Percentiles rank a stretch among this genome's conserved stretches.
Evolutionary conservation across 1,284 basidiomycete genomes (phyloP).

Genomic region (Apiotrichum gamsii): DNA sequence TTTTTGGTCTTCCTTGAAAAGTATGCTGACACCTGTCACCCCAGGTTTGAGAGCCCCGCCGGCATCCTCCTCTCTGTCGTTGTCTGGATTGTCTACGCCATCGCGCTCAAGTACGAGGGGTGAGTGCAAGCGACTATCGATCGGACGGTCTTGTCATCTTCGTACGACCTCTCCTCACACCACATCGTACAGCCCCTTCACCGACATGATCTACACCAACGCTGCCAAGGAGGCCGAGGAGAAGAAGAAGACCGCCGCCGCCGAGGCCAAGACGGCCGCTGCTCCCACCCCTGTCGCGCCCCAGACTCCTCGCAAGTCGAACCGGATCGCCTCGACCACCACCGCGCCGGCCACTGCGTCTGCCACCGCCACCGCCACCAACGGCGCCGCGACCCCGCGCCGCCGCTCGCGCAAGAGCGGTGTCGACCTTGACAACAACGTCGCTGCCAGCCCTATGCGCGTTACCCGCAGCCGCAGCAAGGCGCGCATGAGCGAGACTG

Average conservation of each 20-base stretch:
- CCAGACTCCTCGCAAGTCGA: conserved; percentile 13
- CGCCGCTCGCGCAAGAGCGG: conserved; percentile 10
- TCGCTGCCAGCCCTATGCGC: conserved; percentile 26
- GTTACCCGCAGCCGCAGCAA: conserved; percentile 43
- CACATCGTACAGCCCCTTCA: conserved; percentile 45
- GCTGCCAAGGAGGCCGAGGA: conserved; percentile 10
- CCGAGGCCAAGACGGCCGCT: conserved; percentile 2
- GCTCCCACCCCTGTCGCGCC: conserved; percentile 11
- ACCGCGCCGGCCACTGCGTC: conserved; percentile 9
- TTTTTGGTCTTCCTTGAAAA: conserved; percentile 3
- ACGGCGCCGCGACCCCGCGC: conserved; percentile 11
- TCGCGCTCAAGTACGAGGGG: conserved; percentile 84
- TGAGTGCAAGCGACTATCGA: conserved; percentile 43
- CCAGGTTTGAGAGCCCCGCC: conserved; percentile 72
- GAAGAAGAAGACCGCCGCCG: neutral
- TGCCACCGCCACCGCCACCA: conserved; percentile 7
- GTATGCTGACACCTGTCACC: neutral
- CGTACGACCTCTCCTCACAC: no score
- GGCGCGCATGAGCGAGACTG: conserved; percentile 32
- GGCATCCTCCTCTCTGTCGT: conserved; percentile 68
- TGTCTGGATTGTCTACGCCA: conserved; percentile 72
- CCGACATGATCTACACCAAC: conserved; percentile 47
- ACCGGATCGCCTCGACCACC: conserved; percentile 5
- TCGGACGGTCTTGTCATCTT: neutral
- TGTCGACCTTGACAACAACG: conserved; percentile 1